A percentile compares a stretch with the other conserved stretches of the same genome.
Conservation (phyloP, 2,329 filamentous ascomycete species). For the Akanthomyces muscarius region DNA sequence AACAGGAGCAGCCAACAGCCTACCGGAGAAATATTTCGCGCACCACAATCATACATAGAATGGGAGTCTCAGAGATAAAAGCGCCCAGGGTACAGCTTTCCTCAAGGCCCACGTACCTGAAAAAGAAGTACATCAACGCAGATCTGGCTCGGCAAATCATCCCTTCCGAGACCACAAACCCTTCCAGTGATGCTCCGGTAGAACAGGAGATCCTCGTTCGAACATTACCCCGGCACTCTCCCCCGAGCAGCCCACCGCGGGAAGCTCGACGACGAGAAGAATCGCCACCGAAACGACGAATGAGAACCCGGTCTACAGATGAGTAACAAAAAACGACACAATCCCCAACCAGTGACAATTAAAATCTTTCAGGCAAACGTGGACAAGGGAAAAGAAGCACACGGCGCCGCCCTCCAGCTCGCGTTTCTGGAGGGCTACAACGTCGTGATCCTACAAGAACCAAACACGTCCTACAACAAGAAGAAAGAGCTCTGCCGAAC, state of each 20-base stretch:
- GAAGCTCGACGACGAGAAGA: not conserved
- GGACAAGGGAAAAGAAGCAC: not conserved
- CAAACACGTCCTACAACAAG: not conserved
- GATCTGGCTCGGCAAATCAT: not conserved
- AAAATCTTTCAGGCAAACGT: conserved; percentile 2
- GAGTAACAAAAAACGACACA: not conserved
- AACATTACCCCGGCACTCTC: not conserved
- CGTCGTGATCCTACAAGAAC: not conserved
- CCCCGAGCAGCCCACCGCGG: not conserved
- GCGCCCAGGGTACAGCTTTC: not conserved
- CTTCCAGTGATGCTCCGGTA: not conserved
- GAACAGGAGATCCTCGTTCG: too few species aligned
- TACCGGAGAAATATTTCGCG: not conserved
- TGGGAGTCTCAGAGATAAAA: too few species aligned
- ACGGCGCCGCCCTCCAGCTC: not conserved
- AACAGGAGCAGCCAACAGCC: not conserved
- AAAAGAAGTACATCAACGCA: not conserved
- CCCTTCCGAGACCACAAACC: not conserved
- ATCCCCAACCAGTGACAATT: not conserved
- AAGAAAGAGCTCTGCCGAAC: too few species aligned
- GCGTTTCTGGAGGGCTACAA: not conserved
- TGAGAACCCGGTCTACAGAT: not conserved
- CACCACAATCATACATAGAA: too few species aligned
- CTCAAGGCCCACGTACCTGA: not conserved
- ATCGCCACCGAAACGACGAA: not conserved